These are phyloP conservation scores for Cymbidium sinense DNA, from an alignment of 106 monocot species.

Conservation along the genomic window DNA sequence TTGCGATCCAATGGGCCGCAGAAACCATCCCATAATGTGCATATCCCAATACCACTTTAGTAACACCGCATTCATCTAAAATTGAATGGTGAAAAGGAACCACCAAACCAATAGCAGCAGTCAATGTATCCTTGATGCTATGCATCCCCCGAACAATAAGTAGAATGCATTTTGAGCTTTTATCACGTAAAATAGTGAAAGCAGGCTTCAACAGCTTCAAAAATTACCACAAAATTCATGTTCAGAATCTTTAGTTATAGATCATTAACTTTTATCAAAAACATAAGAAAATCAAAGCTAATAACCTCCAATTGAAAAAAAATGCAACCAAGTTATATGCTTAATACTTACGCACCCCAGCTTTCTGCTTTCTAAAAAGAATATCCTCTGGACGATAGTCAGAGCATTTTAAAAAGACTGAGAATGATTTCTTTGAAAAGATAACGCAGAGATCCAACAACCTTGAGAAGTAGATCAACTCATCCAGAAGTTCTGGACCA, in stretches of 20 bases:
- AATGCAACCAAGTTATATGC: neutral
- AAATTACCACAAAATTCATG: conserved; percentile 1
- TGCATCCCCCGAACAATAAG: conserved; percentile 63
- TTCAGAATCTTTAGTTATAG: neutral
- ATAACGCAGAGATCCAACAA: conserved; percentile 37
- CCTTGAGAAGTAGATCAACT: conserved; percentile 40
- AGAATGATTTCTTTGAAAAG: conserved; percentile 60
- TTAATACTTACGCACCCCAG: conserved; percentile 46
- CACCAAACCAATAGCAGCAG: conserved; percentile 55
- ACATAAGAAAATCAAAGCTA: neutral
- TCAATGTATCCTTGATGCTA: conserved; percentile 62
- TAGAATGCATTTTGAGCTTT: conserved; percentile 53
- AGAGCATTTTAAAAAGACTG: conserved; percentile 41
- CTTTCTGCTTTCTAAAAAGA: conserved; percentile 49
- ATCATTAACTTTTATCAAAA: neutral
- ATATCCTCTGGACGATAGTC: conserved; percentile 39
- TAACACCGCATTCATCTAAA: conserved; percentile 28
- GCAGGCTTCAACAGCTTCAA: conserved; percentile 64
- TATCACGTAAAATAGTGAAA: conserved; percentile 50
- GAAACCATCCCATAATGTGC: conserved; percentile 61
- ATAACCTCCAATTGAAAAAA: neutral
- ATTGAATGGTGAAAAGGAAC: conserved; percentile 40
- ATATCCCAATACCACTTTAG: conserved; percentile 43
- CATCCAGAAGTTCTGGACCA: conserved; percentile 40
- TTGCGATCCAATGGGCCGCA: conserved; percentile 54